Evolutionary conservation across 2,329 filamentous ascomycete genomes (phyloP), one percentile per base, ranked within the genome.

Genomic region (Ophiognomonia clavigignenti-juglandacearum): DNA sequence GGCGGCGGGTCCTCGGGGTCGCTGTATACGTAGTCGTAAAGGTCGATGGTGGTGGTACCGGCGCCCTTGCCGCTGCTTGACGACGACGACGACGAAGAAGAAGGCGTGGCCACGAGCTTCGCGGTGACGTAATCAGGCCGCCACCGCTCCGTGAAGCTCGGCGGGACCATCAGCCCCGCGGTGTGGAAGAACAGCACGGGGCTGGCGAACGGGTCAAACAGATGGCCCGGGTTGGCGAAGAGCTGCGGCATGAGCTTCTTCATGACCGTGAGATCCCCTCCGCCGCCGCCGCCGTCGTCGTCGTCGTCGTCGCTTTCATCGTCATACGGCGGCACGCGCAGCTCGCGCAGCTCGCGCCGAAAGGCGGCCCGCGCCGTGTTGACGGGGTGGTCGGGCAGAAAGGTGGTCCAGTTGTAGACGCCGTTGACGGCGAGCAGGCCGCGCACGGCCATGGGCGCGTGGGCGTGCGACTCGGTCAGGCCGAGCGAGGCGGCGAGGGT

Each of bases 341-440:
- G n/a, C 10, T 13, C 19, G 11, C 43, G 26, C 13, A 41, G 36
- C 18, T 20, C 50, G 9, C 57, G 53, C 7, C 60, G 53, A 2
- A 54, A 31, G 6, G 56, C 27, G 32, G 56, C 46, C 44, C 43
- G 51, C 26, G 14, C 19, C 14, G 47, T 54, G 54, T 78, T 71
- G 51, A 71, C 61, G 6, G 66, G 68, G 48, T 81, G 75, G 52
- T 75, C 70, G 0, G 75, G 74, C 10, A 80, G 67, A 49, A 82
- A 78, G 59, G 69, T 75, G 47, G 78, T 80, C 81, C 80, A 84
- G 64, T 84, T 75, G 63, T 80, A 84, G 48, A 84, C 70, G 35
- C 78, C 80, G 53, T 84, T 80, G 61, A 75, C 75, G 7, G 73
- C 71, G 14, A 79, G 63, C 26, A 82, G 60, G 7, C 79, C 79